These are phyloP conservation scores for Cladobotryum mycophilum DNA, from an alignment of 2,329 filamentous ascomycete genomes.

Conservation along the genomic window DNA sequence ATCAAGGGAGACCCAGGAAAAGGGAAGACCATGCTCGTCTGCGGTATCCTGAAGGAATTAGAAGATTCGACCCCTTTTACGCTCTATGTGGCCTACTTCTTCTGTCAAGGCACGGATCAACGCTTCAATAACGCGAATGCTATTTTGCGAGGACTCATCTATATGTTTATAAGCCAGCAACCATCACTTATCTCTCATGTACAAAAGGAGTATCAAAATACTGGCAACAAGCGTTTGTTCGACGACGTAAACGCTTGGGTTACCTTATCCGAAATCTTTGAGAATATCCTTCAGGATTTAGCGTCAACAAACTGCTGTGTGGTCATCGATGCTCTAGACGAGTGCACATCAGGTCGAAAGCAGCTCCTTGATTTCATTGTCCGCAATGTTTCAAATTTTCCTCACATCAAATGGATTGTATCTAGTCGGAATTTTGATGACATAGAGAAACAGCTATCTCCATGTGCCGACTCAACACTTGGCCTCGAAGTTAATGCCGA, in stretches of 20 bases:
- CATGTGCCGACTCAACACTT: not conserved
- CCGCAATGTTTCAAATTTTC: conserved; percentile 17
- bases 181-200: conserved; percentile 29
- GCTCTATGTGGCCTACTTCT: conserved; percentile 10
- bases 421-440: conserved; percentile 3
- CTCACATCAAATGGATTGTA: conserved; percentile 3
- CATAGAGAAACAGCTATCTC: conserved; percentile 10
- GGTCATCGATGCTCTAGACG: conserved; percentile 40
- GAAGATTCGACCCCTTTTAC: not conserved
- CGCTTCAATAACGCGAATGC: conserved; percentile 32
- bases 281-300: conserved; percentile 31
- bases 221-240: conserved; percentile 29
- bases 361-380: conserved; percentile 32
- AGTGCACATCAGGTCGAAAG: conserved; percentile 25
- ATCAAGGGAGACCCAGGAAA: conserved; percentile 35
- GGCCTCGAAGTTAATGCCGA: conserved; percentile 1
- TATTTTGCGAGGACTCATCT: conserved; percentile 39
- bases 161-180: conserved; percentile 29
- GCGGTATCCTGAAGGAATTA: conserved; percentile 24
- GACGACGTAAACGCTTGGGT: conserved; percentile 32
- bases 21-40: conserved; percentile 40
- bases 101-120: conserved; percentile 16
- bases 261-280: conserved; percentile 32
- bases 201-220: conserved; percentile 25
- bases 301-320: conserved; percentile 11